Conservation (phyloP, 2,329 filamentous ascomycete genomes). For the Aspergillus candidus region DNA sequence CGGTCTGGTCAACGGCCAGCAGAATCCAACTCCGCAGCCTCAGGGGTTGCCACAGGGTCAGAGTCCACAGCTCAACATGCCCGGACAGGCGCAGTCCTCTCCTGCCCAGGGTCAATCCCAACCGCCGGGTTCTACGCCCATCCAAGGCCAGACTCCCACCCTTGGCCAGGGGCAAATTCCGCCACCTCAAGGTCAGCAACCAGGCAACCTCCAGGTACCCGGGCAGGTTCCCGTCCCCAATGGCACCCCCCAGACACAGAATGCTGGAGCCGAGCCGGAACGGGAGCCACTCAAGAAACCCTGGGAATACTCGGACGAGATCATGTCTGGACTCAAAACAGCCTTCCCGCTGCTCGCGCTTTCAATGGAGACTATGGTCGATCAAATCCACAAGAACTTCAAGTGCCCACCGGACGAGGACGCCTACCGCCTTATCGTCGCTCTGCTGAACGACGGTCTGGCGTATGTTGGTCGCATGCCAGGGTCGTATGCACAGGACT, state of each 20-base stretch:
- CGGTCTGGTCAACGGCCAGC: constrained; percentile 17
- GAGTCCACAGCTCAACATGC: constrained; percentile 10
- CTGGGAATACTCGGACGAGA: constrained; percentile 95
- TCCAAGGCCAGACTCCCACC: background rate
- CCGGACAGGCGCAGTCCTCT: constrained; percentile 4
- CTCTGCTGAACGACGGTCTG: constrained; percentile 87
- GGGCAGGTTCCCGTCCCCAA: constrained; percentile 21
- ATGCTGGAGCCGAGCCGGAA: constrained; percentile 23
- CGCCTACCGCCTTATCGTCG: constrained; percentile 95
- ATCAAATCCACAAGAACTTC: constrained; percentile 98
- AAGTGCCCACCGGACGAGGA: constrained; percentile 98
- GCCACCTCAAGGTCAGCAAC: constrained; percentile 14
- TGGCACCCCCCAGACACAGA: constrained; percentile 20
- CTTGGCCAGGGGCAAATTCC: constrained; percentile 1
- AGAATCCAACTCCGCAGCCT: constrained; percentile 16
- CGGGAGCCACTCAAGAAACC: constrained; percentile 62
- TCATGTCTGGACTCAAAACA: constrained; percentile 92
- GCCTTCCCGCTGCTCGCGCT: constrained; percentile 91
- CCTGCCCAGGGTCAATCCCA: constrained; percentile 10
- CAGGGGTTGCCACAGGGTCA: constrained; percentile 14
- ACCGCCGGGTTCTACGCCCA: background rate
- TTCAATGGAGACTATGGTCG: constrained; percentile 99
- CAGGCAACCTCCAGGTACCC: constrained; percentile 25
- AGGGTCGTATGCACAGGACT: constrained; percentile 77
- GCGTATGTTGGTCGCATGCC: constrained; percentile 88